Percentiles rank a stretch among this genome's conserved stretches.
Conservation (phyloP, 768 basidiomycete species). For the Phallus indusiatus region DNA sequence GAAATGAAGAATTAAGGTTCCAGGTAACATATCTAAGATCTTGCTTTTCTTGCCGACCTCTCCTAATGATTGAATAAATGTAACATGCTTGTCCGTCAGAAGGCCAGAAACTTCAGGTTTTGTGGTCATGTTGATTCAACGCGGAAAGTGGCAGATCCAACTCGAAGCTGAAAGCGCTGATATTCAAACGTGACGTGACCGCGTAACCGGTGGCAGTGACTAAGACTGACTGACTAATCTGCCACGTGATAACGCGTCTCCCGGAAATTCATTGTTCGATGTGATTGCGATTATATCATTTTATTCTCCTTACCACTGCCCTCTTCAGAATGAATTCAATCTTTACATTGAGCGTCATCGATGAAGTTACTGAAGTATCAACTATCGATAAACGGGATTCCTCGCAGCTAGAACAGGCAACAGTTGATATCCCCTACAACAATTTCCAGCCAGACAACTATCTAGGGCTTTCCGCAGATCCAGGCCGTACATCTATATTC, state of each 20-base stretch:
- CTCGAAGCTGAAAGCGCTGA: too few species aligned
- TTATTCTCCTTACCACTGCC: too few species aligned
- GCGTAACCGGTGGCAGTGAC: too few species aligned
- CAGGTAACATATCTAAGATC: neutral
- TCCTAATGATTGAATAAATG: conserved; percentile 69
- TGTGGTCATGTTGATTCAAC: neutral
- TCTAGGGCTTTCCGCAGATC: neutral
- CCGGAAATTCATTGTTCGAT: too few species aligned
- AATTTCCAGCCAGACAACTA: neutral
- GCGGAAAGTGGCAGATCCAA: neutral
- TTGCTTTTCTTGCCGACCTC: conserved; percentile 33
- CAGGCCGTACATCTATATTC: conserved; percentile 2
- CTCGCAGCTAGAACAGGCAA: neutral
- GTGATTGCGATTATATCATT: too few species aligned
- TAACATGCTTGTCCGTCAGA: conserved; percentile 52
- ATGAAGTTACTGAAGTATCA: conserved; percentile 1
- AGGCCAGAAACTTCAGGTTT: conserved; percentile 16
- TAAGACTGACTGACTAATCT: too few species aligned
- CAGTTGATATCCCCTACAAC: neutral
- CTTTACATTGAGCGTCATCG: neutral
- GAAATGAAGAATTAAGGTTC: conserved; percentile 41
- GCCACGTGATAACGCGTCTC: too few species aligned
- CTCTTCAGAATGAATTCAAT: too few species aligned
- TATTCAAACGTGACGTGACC: too few species aligned
- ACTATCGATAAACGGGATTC: neutral